These are phyloP conservation scores for Diplodia seriata DNA, from an alignment of 2,329 filamentous ascomycete genomes.

Conservation along the genomic window DNA sequence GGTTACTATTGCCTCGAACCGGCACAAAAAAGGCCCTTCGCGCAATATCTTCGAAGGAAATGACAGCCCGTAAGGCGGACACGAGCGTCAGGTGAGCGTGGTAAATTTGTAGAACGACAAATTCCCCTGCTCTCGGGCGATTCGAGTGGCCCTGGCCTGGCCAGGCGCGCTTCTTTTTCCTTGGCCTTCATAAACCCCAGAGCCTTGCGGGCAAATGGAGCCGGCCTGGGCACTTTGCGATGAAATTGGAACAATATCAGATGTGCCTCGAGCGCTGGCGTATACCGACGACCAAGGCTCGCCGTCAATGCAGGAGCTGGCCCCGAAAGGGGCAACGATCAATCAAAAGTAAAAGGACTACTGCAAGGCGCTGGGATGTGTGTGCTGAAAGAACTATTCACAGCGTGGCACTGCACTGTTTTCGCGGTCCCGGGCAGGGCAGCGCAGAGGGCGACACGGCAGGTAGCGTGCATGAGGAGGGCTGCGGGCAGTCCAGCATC, in stretches of 20 bases:
- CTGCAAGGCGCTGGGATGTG: conserved; percentile 7
- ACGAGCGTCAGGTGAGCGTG: conserved; percentile 24
- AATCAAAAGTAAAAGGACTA: not conserved
- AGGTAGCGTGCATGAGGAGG: conserved; percentile 11
- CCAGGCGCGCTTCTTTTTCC: conserved; percentile 2
- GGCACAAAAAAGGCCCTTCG: conserved; percentile 21
- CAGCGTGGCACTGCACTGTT: conserved; percentile 4
- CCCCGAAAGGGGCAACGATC: not conserved
- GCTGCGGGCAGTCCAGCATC: not conserved
- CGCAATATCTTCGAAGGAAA: conserved; percentile 13
- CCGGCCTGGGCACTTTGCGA: conserved; percentile 4
- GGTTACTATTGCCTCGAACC: conserved; percentile 4
- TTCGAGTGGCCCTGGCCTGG: too few relatives aligned
- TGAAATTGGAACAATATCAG: conserved; percentile 1
- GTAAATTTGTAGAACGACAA: not conserved
- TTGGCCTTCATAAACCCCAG: not conserved
- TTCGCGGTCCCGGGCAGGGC: not conserved
- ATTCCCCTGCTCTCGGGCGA: conserved; percentile 1
- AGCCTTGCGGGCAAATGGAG: not conserved
- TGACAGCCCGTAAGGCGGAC: not conserved
- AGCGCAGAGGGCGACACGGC: conserved; percentile 9
- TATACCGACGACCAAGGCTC: not conserved
- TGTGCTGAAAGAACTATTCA: conserved; percentile 3
- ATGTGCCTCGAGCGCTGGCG: not conserved
- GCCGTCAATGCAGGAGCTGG: not conserved